Evolutionary conservation across 1,284 basidiomycete genomes (phyloP).

Genomic region (Ganoderma leucocontextum): DNA sequence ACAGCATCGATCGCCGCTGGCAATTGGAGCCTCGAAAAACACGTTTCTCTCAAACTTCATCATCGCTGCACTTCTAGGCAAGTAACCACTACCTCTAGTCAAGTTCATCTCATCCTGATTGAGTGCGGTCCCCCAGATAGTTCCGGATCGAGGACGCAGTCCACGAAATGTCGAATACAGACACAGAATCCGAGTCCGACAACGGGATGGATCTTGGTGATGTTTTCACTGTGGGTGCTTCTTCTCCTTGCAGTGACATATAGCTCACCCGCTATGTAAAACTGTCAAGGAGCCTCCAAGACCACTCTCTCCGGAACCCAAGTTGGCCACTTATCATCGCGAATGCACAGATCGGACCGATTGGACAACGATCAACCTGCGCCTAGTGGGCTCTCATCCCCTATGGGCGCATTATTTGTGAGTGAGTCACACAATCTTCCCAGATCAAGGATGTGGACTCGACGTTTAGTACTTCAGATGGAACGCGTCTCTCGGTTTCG

Average conservation of each 20-base stretch:
- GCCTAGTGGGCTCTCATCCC: constrained; percentile 88
- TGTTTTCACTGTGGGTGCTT: constrained; percentile 46
- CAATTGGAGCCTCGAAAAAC: not conserved
- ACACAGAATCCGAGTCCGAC: constrained; percentile 26
- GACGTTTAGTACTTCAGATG: constrained; percentile 59
- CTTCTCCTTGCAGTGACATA: constrained; percentile 37
- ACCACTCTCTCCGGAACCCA: constrained; percentile 69
- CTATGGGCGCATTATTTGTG: constrained; percentile 93
- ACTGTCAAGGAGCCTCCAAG: constrained; percentile 50
- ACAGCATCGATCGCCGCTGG: constrained; percentile 5
- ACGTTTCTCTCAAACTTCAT: not conserved
- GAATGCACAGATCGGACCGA: constrained; percentile 32
- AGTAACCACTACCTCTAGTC: not conserved
- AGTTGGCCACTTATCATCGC: constrained; percentile 55
- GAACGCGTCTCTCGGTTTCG: constrained; percentile 85
- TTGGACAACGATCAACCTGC: constrained; percentile 66
- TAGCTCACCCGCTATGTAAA: not conserved
- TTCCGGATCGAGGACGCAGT: not conserved
- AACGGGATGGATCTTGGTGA: constrained; percentile 41
- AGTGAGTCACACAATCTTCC: constrained; percentile 39
- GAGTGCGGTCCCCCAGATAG: not conserved
- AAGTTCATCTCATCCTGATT: not conserved
- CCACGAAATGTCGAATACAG: constrained; percentile 14
- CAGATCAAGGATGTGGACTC: not conserved
- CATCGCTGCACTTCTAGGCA: not conserved